Percentiles rank a stretch among this genome's conserved stretches.
These are phyloP conservation scores for Trichosporon coremiiforme DNA, from an alignment of 1,284 basidiomycete genomes.

Conservation along the genomic window DNA sequence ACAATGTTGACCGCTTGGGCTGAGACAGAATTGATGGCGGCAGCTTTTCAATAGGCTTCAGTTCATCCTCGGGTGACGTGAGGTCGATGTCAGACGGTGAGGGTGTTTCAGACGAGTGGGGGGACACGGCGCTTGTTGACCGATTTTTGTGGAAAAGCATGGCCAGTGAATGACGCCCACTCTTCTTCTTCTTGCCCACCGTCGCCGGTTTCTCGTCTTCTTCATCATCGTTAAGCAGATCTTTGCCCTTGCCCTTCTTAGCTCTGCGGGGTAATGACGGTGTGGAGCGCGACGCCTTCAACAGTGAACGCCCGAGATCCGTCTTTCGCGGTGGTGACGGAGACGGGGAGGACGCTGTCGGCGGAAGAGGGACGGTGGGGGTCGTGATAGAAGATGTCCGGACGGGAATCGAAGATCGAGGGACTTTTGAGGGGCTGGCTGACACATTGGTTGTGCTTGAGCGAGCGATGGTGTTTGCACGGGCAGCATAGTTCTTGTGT, in stretches of 20 bases:
- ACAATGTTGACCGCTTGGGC: conserved; percentile 3
- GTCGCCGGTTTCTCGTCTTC: conserved; percentile 12
- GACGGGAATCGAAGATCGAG: neutral
- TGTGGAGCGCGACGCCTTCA: conserved; percentile 12
- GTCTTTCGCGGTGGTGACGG: neutral
- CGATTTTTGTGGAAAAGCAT: conserved; percentile 11
- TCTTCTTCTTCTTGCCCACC: conserved; percentile 6
- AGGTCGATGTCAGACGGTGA: conserved; percentile 13
- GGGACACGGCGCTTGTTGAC: neutral
- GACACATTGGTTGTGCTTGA: neutral
- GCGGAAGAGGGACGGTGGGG: neutral
- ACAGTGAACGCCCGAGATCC: neutral
- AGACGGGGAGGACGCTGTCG: neutral
- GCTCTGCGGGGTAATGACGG: conserved; percentile 3
- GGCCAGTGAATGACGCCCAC: neutral
- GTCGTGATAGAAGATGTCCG: conserved; percentile 1
- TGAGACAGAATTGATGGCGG: conserved; percentile 7
- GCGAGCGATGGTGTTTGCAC: conserved; percentile 4
- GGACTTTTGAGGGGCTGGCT: neutral
- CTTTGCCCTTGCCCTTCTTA: conserved; percentile 8
- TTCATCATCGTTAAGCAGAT: neutral
- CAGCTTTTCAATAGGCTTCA: neutral
- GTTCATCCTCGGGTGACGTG: conserved; percentile 13
- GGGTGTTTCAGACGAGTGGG: neutral
- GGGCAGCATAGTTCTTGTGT: conserved; percentile 1